Evolutionary conservation across 1,139 yeast genomes (phyloP).

Genomic region (Hyphopichia burtonii): DNA sequence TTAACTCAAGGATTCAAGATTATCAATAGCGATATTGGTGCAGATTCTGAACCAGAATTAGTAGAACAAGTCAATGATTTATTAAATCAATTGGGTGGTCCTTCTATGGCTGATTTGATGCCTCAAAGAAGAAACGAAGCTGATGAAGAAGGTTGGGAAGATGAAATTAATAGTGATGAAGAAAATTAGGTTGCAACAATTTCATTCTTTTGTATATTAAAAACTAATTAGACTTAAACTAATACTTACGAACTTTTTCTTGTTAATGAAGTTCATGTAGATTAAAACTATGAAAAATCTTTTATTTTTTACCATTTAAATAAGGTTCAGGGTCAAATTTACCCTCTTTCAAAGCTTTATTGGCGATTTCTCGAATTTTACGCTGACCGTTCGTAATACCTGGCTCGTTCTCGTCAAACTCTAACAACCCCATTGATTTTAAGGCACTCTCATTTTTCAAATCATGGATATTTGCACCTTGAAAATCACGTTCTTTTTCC

Average conservation of each 20-base stretch:
- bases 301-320: too few species aligned
- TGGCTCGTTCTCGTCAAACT: constrained; percentile 15
- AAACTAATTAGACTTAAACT: background rate
- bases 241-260: too few species aligned
- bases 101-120: constrained; percentile 45
- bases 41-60: constrained; percentile 56
- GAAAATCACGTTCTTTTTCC: constrained; percentile 8
- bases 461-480: constrained; percentile 16
- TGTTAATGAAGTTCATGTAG: too few species aligned
- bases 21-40: constrained; percentile 40
- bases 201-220: background rate
- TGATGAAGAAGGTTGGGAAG: constrained; percentile 46
- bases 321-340: constrained; percentile 2
- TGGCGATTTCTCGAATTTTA: constrained; percentile 17
- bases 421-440: constrained; percentile 21
- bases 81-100: constrained; percentile 60
- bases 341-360: constrained; percentile 6
- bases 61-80: constrained; percentile 50
- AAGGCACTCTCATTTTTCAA: constrained; percentile 19
- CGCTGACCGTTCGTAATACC: constrained; percentile 21
- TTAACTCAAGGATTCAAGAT: constrained; percentile 57
- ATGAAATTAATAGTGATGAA: constrained; percentile 36
- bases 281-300: too few species aligned
- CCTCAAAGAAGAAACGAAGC: constrained; percentile 42
- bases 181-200: constrained; percentile 5